Base-by-base conservation (phyloP, 331 rosid species). In the Ulmus americana region DNA sequence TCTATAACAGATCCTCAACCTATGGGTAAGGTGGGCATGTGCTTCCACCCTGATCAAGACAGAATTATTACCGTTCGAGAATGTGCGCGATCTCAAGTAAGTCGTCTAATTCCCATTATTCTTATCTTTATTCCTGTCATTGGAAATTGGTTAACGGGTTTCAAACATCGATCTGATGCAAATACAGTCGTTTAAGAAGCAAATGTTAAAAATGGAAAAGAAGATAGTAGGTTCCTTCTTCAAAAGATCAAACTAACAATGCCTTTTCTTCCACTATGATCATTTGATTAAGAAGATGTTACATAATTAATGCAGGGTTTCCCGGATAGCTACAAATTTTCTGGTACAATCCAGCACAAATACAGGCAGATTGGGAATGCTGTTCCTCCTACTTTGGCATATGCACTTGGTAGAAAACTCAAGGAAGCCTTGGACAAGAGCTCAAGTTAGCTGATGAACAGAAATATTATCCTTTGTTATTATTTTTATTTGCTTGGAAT, bases 351-450 rank as follows among this genome's bases (percentile, higher is more conserved):
- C 40, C 83, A 75, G 39, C 95, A 94, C 84, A 87, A 87, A 79
- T 91, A 94, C 73, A 61, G 91, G 86, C 97, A 94, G 78, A 94
- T 94, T 59, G 99, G 99, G n/a, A 94, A 94, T 75, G 99, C 99
- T 35, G 99, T 94, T 48, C 99, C 98, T 76, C 97, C 99, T 49
- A 86, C 98, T 42, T 52, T 87, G 63, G 97, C 97, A 51, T 82
- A 74, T 67, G 97, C 97, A 13, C 71, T 90, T 13, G 95, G 95
- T 9, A 65, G 77, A 61, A 87, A 82, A 55, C 95, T 90, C 65
- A 87, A 84, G 80, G 89, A 87, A 68, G 94, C 95, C 39, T 49
- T 85, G 15, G 78, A 80, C 35, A 28, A 67, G 5, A 42, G 11
- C 4, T 13, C 52, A 28, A 28, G 35, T 28, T 28, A 28, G 35